Percentiles rank a stretch among this genome's conserved stretches.
Evolutionary conservation across 257 asterid species (phyloP).

Genomic region (Salvia hispanica): DNA sequence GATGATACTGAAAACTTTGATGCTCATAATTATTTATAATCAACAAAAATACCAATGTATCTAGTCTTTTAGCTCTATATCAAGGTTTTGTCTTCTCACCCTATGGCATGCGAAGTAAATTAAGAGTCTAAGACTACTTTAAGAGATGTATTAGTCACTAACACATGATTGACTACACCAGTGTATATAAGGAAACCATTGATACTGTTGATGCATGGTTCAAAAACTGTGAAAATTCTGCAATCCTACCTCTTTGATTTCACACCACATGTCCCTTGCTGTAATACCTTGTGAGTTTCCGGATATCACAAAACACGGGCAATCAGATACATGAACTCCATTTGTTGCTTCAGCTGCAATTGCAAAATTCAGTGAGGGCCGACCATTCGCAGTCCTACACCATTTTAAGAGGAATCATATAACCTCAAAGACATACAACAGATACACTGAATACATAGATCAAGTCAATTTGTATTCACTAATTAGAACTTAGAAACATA

Average conservation of each 20-base stretch:
- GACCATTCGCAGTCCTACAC: slow-evolving; percentile 74
- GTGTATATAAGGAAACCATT: slow-evolving; percentile 15
- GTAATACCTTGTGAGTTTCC: slow-evolving; percentile 72
- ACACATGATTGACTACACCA: slow-evolving; percentile 1
- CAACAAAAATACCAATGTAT: slow-evolving; percentile 19
- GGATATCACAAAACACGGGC: slow-evolving; percentile 82
- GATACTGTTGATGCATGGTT: slow-evolving; percentile 26
- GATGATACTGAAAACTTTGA: slow-evolving; percentile 12
- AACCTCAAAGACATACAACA: slow-evolving; percentile 18
- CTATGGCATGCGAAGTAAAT: neutral
- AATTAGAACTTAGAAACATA: slow-evolving; percentile 10
- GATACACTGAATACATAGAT: slow-evolving; percentile 11
- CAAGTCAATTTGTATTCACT: slow-evolving; percentile 22
- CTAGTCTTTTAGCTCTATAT: neutral
- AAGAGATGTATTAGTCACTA: neutral
- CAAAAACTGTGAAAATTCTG: slow-evolving; percentile 28
- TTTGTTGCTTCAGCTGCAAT: slow-evolving; percentile 82
- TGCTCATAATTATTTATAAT: slow-evolving; percentile 5
- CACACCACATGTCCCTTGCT: slow-evolving; percentile 95
- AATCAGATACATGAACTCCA: slow-evolving; percentile 75
- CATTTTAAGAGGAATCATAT: slow-evolving; percentile 32
- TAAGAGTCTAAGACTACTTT: neutral
- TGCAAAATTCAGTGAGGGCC: slow-evolving; percentile 78
- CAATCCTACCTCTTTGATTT: slow-evolving; percentile 76
- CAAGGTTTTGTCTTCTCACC: neutral